phyloP scores from a whole-genome alignment of 495 filamentous ascomycete species.

The Penicillium alfredii region DNA sequence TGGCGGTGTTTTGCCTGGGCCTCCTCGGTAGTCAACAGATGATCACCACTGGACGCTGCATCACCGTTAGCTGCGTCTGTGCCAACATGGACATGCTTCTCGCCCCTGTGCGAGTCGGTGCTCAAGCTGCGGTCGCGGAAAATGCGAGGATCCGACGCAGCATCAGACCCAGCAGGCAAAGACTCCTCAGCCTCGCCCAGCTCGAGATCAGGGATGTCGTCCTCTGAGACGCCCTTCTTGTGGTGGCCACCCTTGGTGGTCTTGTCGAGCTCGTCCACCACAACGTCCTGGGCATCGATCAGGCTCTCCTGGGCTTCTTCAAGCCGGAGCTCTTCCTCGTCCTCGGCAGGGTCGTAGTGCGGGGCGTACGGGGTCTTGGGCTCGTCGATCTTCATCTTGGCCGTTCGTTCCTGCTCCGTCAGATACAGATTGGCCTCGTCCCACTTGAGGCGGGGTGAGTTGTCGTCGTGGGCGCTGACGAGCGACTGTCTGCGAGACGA shows the following conservation, averaged over 20 bases:
- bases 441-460: conserved; percentile 81
- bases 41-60: conserved; percentile 47
- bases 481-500: conserved; percentile 66
- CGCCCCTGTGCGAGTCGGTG: conserved; percentile 48
- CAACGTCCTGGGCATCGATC: conserved; percentile 51
- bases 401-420: conserved; percentile 87
- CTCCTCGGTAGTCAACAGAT: conserved; percentile 61
- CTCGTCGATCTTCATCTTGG: conserved; percentile 98
- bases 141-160: conserved; percentile 32
- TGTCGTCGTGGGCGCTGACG: conserved; percentile 43
- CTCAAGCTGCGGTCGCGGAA: conserved; percentile 43
- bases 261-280: conserved; percentile 71
- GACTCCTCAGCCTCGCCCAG: conserved; percentile 89
- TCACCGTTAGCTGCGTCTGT: conserved; percentile 53
- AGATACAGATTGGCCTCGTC: conserved; percentile 96
- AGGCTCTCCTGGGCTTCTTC: conserved; percentile 35
- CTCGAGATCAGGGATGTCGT: conserved; percentile 87
- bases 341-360: conserved; percentile 83
- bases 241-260: conserved; percentile 23
- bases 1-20: conserved; percentile 81
- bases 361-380: conserved; percentile 94
- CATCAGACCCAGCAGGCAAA: conserved; percentile 19
- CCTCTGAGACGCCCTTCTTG: conserved; percentile 45
- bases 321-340: conserved; percentile 63
- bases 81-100: conserved; percentile 75